A percentile compares a stretch with the other conserved stretches of the same genome.
phyloP scores from a whole-genome alignment of 2,329 filamentous ascomycete species.

The Alternaria sp. region DNA sequence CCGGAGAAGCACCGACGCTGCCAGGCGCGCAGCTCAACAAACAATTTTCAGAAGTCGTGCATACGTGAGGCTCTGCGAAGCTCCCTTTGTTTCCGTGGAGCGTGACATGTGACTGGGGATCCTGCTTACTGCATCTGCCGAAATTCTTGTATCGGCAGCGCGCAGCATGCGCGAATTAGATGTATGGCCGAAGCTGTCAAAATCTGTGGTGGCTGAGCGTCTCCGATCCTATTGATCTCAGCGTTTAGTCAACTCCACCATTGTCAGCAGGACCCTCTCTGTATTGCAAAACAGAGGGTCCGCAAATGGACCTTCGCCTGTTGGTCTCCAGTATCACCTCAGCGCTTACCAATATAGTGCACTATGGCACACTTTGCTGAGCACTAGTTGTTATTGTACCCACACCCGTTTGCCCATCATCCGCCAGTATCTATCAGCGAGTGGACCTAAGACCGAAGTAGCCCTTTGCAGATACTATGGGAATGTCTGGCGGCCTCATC shows the following conservation, averaged over 20 bases:
- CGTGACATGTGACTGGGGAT: slow-evolving; percentile 8
- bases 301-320: slow-evolving; percentile 14
- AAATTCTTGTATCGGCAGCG: slow-evolving; percentile 11
- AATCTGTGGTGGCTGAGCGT: slow-evolving; percentile 4
- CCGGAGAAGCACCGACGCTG: slow-evolving; percentile 12
- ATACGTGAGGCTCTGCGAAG: slow-evolving; percentile 13
- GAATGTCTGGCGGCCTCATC: neutral
- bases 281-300: slow-evolving; percentile 6
- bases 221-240: slow-evolving; percentile 5
- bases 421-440: slow-evolving; percentile 6
- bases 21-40: slow-evolving; percentile 19
- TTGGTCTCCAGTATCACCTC: slow-evolving; percentile 15
- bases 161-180: slow-evolving; percentile 7
- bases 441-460: neutral
- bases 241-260: slow-evolving; percentile 9
- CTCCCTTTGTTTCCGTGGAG: neutral
- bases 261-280: slow-evolving; percentile 1
- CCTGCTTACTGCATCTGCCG: slow-evolving; percentile 5
- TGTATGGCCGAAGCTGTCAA: slow-evolving; percentile 1
- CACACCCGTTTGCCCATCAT: slow-evolving; percentile 22
- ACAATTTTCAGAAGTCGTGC: slow-evolving; percentile 7
- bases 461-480: neutral
- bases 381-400: slow-evolving; percentile 17
- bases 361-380: slow-evolving; percentile 17
- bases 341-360: slow-evolving; percentile 9